phyloP scores from a whole-genome alignment of 2,329 filamentous ascomycete genomes.

The Furcasterigmium furcatum region DNA sequence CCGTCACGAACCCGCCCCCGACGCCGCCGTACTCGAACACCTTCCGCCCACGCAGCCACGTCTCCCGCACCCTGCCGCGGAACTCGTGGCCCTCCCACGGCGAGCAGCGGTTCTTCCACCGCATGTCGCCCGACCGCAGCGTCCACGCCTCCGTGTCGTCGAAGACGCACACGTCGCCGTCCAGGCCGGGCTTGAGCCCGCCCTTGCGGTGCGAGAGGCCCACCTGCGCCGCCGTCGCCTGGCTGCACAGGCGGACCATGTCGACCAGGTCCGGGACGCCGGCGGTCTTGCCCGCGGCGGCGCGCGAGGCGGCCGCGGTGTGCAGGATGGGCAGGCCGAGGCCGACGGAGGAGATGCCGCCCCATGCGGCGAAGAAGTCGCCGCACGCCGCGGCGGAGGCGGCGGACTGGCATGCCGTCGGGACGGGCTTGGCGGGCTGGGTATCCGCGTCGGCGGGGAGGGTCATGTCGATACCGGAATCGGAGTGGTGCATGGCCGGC shows the following conservation, averaged over 20 bases:
- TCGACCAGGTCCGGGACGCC: conserved; percentile 60
- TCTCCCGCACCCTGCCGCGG: conserved; percentile 76
- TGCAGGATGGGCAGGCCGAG: conserved; percentile 88
- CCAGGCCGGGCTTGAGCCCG: conserved; percentile 74
- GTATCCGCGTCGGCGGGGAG: conserved; percentile 22
- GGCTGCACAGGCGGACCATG: conserved; percentile 80
- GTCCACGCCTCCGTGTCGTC: conserved; percentile 80
- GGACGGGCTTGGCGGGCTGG: conserved; percentile 21
- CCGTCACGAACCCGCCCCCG: conserved; percentile 47
- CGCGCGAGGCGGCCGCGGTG: conserved; percentile 67
- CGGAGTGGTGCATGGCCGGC: conserved; percentile 40
- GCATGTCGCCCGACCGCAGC: conserved; percentile 74
- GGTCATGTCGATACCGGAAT: conserved; percentile 51
- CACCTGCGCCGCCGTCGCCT: conserved; percentile 84
- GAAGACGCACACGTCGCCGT: conserved; percentile 90
- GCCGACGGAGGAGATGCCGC: conserved; percentile 91
- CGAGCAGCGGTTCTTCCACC: conserved; percentile 90
- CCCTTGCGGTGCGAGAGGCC: conserved; percentile 80
- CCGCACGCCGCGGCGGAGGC: conserved; percentile 47
- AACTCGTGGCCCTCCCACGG: conserved; percentile 84
- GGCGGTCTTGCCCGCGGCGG: conserved; percentile 38
- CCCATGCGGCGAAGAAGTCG: conserved; percentile 96
- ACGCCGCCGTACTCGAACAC: conserved; percentile 67
- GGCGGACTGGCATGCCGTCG: conserved; percentile 18
- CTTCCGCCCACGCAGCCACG: conserved; percentile 75